Conservation (phyloP, 805 yeast species). For the Ogataea ramenticola region DNA sequence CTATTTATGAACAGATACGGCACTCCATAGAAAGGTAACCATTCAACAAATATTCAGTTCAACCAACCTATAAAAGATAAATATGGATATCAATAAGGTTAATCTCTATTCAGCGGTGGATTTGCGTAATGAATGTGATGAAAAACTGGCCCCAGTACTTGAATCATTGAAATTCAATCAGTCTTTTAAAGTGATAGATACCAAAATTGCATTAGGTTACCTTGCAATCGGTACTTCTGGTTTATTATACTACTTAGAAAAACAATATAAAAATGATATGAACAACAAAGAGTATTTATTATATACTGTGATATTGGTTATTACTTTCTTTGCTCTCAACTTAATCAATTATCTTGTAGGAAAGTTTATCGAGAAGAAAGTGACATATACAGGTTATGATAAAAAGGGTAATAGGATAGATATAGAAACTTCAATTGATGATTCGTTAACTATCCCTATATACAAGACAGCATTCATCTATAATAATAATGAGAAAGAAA, state of each 20-base stretch:
- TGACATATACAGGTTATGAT: conserved; percentile 38
- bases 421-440: conserved; percentile 28
- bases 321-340: conserved; percentile 31
- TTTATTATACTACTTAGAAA: conserved; percentile 39
- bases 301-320: conserved; percentile 29
- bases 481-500: conserved; percentile 10
- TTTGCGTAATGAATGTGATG: conserved; percentile 43
- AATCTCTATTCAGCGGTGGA: conserved; percentile 37
- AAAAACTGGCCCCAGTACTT: conserved; percentile 33
- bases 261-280: conserved; percentile 35
- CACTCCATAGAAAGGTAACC: no score
- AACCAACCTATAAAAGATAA: no score
- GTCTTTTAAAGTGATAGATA: conserved; percentile 37
- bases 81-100: conserved; percentile 13
- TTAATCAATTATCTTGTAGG: conserved; percentile 27
- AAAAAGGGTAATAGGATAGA: conserved; percentile 25
- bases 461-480: conserved; percentile 17
- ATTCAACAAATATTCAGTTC: no score
- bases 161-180: conserved; percentile 39
- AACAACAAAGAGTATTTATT: conserved; percentile 28
- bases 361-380: conserved; percentile 31
- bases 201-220: conserved; percentile 43
- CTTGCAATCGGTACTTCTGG: conserved; percentile 40
- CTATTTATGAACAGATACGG: no score
- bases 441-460: conserved; percentile 36